Conservation (phyloP, 2,329 filamentous ascomycete genomes). For the Apiospora rasikravindrae region DNA sequence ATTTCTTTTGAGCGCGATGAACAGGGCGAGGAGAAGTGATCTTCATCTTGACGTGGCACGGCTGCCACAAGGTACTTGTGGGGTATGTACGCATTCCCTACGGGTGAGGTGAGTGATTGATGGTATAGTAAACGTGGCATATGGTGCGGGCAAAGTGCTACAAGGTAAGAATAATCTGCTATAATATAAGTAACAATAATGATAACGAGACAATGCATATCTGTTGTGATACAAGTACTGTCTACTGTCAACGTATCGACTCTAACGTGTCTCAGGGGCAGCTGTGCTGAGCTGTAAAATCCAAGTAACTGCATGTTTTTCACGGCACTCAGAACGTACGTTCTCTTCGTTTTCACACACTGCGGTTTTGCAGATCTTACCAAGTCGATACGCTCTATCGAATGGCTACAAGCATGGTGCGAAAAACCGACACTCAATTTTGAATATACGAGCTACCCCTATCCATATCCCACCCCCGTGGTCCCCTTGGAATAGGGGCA, state of each 20-base stretch:
- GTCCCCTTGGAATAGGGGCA: neutral
- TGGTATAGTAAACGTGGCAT: neutral
- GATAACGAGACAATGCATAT: neutral
- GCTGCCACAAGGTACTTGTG: neutral
- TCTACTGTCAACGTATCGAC: neutral
- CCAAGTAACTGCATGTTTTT: neutral
- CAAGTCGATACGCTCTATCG: neutral
- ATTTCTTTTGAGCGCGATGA: neutral
- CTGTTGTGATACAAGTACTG: neutral
- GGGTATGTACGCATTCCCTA: neutral
- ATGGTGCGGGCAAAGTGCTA: neutral
- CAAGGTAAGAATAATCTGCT: neutral
- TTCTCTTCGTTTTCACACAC: neutral
- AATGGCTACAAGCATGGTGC: neutral
- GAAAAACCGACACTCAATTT: neutral
- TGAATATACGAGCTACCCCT: neutral
- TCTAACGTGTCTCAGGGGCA: no score
- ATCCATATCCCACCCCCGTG: neutral
- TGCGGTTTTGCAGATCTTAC: neutral
- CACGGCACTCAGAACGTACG: neutral
- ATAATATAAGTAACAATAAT: neutral
- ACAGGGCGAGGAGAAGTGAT: neutral
- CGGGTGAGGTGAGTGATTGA: neutral
- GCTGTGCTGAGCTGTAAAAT: neutral
- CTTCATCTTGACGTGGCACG: neutral